Evolutionary conservation across 805 yeast species (phyloP).

Genomic region (Wickerhamia fluorescens): DNA sequence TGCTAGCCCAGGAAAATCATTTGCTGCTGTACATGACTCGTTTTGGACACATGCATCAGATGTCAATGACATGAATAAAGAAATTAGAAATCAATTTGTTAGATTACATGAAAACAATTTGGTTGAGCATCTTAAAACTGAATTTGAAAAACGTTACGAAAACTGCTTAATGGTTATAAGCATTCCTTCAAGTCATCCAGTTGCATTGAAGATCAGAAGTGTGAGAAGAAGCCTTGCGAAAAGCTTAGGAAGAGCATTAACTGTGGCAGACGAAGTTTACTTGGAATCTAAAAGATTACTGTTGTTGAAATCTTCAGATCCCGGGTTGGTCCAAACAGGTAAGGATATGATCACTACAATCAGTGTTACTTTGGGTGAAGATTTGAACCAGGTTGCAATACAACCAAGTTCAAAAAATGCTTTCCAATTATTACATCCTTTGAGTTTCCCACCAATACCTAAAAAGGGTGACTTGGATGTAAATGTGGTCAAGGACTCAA

Average conservation of each 20-base stretch:
- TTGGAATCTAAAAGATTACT: slow-evolving; percentile 60
- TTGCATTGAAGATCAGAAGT: slow-evolving; percentile 43
- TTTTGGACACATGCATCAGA: slow-evolving; percentile 96
- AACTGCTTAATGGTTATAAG: slow-evolving; percentile 57
- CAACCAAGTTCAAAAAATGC: slow-evolving; percentile 16
- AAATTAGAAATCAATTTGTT: slow-evolving; percentile 74
- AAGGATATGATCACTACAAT: slow-evolving; percentile 61
- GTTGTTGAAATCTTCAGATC: slow-evolving; percentile 46
- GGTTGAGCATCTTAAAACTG: slow-evolving; percentile 62
- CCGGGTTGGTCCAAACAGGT: slow-evolving; percentile 43
- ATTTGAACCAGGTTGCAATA: slow-evolving; percentile 17
- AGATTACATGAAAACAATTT: slow-evolving; percentile 68
- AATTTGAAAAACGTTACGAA: slow-evolving; percentile 74
- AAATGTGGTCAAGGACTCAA: slow-evolving; percentile 57
- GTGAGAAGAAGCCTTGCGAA: slow-evolving; percentile 44
- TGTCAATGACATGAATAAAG: slow-evolving; percentile 61
- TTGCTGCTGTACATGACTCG: slow-evolving; percentile 96
- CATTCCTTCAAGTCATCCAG: slow-evolving; percentile 45
- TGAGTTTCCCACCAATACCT: slow-evolving; percentile 67
- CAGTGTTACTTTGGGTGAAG: slow-evolving; percentile 40
- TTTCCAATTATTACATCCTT: slow-evolving; percentile 54
- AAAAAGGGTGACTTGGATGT: slow-evolving; percentile 82
- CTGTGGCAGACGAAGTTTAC: slow-evolving; percentile 65
- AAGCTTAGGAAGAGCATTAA: slow-evolving; percentile 47
- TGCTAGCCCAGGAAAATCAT: slow-evolving; percentile 53